These are phyloP conservation scores for Pleurostoma richardsiae DNA, from an alignment of 2,329 filamentous ascomycete species.

Conservation along the genomic window DNA sequence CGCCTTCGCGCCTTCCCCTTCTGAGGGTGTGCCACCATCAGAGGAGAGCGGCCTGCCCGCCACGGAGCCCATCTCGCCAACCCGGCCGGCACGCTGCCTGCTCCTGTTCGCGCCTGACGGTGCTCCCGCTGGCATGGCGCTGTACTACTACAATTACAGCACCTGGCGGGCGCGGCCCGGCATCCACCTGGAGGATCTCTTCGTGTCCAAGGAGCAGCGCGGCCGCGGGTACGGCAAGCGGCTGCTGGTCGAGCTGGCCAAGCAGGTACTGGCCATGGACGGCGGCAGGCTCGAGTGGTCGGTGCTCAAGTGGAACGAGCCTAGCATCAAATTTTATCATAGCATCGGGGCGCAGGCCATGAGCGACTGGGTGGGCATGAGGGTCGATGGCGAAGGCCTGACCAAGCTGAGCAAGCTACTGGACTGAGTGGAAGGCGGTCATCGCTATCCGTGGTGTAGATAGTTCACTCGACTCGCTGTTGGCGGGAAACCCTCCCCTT, in stretches of 20 bases:
- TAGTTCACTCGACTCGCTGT: neutral
- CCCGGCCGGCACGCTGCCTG: slow-evolving; percentile 69
- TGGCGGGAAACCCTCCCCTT: neutral
- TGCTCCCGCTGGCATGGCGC: slow-evolving; percentile 65
- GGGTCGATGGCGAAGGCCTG: slow-evolving; percentile 64
- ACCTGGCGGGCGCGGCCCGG: slow-evolving; percentile 87
- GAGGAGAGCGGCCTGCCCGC: slow-evolving; percentile 25
- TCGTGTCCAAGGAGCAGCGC: slow-evolving; percentile 65
- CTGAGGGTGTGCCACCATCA: slow-evolving; percentile 23
- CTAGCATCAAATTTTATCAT: slow-evolving; percentile 83
- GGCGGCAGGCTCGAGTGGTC: slow-evolving; percentile 83
- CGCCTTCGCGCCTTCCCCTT: slow-evolving; percentile 61
- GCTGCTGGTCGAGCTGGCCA: slow-evolving; percentile 72
- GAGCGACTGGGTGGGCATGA: slow-evolving; percentile 71
- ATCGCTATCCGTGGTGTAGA: neutral
- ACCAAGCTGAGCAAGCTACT: slow-evolving; percentile 49
- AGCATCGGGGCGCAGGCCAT: slow-evolving; percentile 61
- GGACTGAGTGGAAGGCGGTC: slow-evolving; percentile 15
- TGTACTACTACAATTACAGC: slow-evolving; percentile 95
- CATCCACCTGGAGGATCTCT: slow-evolving; percentile 93
- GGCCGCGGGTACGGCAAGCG: slow-evolving; percentile 75
- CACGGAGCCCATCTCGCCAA: slow-evolving; percentile 49
- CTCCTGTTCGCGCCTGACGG: slow-evolving; percentile 50
- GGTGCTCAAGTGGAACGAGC: slow-evolving; percentile 90
- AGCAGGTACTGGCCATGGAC: slow-evolving; percentile 66